These are phyloP conservation scores for Lineolata rhizophorae DNA, from an alignment of 495 filamentous ascomycete species.

Conservation along the genomic window DNA sequence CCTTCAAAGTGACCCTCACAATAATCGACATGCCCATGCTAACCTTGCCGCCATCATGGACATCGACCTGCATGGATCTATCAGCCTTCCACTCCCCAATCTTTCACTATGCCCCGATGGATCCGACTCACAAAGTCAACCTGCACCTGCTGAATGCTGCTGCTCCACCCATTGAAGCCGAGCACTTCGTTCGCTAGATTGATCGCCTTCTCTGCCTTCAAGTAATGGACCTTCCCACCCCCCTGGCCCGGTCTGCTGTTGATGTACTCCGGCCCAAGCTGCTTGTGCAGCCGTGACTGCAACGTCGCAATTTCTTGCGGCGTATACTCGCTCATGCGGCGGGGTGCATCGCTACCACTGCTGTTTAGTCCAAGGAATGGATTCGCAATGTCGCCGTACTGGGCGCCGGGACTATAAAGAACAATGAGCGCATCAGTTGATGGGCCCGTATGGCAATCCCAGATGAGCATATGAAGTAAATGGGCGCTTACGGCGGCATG, in stretches of 20 bases:
- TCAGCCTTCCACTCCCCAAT: background rate
- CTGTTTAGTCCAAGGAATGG: no score
- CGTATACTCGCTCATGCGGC: slow-evolving; percentile 55
- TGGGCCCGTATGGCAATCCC: no score
- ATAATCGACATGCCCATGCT: slow-evolving; percentile 70
- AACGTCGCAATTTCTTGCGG: slow-evolving; percentile 78
- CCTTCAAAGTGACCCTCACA: slow-evolving; percentile 67
- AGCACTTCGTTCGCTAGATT: slow-evolving; percentile 94
- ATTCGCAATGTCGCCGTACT: no score
- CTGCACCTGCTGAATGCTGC: slow-evolving; percentile 65
- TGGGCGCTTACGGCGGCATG: no score
- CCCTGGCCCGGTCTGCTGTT: slow-evolving; percentile 60
- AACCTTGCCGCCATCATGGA: slow-evolving; percentile 38
- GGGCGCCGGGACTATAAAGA: no score
- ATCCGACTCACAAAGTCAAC: slow-evolving; percentile 55
- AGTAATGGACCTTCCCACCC: slow-evolving; percentile 72
- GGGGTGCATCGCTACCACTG: no score
- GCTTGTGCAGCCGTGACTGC: slow-evolving; percentile 66
- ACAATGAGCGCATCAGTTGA: no score
- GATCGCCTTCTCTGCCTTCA: slow-evolving; percentile 84
- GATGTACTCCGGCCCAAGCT: slow-evolving; percentile 93
- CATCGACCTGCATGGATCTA: slow-evolving; percentile 29
- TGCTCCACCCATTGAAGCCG: slow-evolving; percentile 97
- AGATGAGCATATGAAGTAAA: no score
- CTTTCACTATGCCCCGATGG: background rate